These are phyloP conservation scores for Pachyrhizus erosus DNA, from an alignment of 306 rosid species.

Conservation along the genomic window DNA sequence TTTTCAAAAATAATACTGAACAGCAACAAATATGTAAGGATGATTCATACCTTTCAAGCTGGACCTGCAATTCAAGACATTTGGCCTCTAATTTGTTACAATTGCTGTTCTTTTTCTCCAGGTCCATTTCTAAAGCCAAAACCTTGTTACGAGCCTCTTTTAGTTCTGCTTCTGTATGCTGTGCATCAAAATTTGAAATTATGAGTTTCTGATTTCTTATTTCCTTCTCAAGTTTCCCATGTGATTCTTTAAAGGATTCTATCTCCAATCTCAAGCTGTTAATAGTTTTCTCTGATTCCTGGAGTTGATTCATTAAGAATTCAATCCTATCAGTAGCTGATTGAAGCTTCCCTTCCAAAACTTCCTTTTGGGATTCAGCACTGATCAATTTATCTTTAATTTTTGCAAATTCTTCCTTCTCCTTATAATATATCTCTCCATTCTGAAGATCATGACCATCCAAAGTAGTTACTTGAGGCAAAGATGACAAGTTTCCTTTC, in stretches of 20 bases:
- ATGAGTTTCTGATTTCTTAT: constrained; percentile 48
- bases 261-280: constrained; percentile 65
- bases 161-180: constrained; percentile 59
- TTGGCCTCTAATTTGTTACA: constrained; percentile 78
- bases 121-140: constrained; percentile 68
- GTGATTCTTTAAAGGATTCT: constrained; percentile 53
- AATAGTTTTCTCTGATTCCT: constrained; percentile 61
- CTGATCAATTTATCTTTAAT: constrained; percentile 49
- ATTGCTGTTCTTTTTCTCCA: constrained; percentile 58
- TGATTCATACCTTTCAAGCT: constrained; percentile 66
- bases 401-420: constrained; percentile 51
- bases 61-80: constrained; percentile 79
- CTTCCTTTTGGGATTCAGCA: constrained; percentile 62
- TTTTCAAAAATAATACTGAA: constrained; percentile 13
- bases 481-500: constrained; percentile 40
- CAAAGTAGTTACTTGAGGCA: constrained; percentile 45
- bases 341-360: constrained; percentile 60
- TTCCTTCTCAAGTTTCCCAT: constrained; percentile 55
- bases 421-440: constrained; percentile 48
- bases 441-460: constrained; percentile 42
- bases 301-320: constrained; percentile 58
- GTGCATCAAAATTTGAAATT: constrained; percentile 59
- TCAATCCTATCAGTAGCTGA: constrained; percentile 59
- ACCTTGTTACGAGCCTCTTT: constrained; percentile 58
- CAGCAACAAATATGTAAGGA: constrained; percentile 32